Evolutionary conservation across 495 filamentous ascomycete genomes (phyloP), one percentile per base, ranked within the genome.

Genomic region (Aspergillus sparsus): DNA sequence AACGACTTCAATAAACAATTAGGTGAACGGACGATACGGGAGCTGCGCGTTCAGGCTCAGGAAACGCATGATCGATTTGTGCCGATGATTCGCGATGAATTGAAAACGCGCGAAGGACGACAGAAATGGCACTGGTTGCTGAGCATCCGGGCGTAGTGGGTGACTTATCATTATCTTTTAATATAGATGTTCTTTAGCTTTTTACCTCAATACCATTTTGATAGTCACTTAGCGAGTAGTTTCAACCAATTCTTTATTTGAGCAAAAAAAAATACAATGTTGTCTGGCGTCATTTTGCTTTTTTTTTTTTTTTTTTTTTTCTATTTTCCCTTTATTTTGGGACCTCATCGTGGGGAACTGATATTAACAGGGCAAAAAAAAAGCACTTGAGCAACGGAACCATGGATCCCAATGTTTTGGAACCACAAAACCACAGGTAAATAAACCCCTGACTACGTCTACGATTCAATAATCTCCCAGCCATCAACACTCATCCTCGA

Each of bases 81-180:
- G 8, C 49, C 63, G 8, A 10, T 27, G 45, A 50, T 59, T 7
- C 4, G 37, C 27, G 55, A 60, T 10, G n/a, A 50, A 36, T 36
- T 66, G 10, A 16, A 35, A 35, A 63, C 63, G 12, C 51, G 44
- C 32, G 56, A 67, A 49, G 67, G 69, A 37, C 66, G 67, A 44
- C 63, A 66, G 58, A 21, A 60, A 51, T 68, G 62, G 63, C 49
- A 49, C 36, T 71, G 68, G 68, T 36, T 71, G 21, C 11, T 62
- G 50, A 66, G 57, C 35, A 49, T 67, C 10, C 53, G 53, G 12
- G 18, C 49, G 4, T 44, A 53, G 36, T 39, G 7, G 21, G 21
- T 3, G 21, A 27, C 21, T 3, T 27, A 27, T 27, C 21, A 27
- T 27, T 27, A 27, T 27, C 21, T 27, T 27, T 27, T 27, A 1